Percentiles rank a stretch among this genome's conserved stretches.
Evolutionary conservation across 164 flowering plant species (phyloP).

Genomic region (Umbellularia californica): DNA sequence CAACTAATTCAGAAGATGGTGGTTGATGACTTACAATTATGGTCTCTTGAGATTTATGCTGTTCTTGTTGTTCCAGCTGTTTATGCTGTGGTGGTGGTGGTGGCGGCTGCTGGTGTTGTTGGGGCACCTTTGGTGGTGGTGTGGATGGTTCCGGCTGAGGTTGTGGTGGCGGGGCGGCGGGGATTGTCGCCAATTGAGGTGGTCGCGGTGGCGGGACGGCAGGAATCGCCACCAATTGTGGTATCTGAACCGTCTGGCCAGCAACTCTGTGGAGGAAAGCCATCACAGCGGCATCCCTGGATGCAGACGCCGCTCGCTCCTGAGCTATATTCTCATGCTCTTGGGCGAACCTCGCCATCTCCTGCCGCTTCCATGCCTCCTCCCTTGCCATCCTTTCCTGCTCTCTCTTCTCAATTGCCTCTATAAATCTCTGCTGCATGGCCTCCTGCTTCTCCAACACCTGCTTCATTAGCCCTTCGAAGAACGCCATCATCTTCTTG

Average conservation of each 20-base stretch:
- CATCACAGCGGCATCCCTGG: slow-evolving; percentile 64
- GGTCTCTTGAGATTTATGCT: slow-evolving; percentile 10
- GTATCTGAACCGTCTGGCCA: slow-evolving; percentile 42
- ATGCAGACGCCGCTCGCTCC: slow-evolving; percentile 57
- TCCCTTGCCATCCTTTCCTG: slow-evolving; percentile 63
- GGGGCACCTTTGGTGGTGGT: slow-evolving; percentile 3
- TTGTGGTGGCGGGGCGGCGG: slow-evolving; percentile 15
- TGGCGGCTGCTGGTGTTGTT: slow-evolving; percentile 16
- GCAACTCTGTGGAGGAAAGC: slow-evolving; percentile 59
- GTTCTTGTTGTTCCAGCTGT: slow-evolving; percentile 14
- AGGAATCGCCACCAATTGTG: background rate
- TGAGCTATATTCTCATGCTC: slow-evolving; percentile 65
- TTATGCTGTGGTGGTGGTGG: slow-evolving; percentile 15
- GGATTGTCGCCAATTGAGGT: slow-evolving; percentile 4
- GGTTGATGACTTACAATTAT: slow-evolving; percentile 21
- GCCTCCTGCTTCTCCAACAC: slow-evolving; percentile 72
- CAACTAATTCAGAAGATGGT: slow-evolving; percentile 22
- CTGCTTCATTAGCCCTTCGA: slow-evolving; percentile 58
- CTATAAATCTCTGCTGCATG: slow-evolving; percentile 60
- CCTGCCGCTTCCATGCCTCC: slow-evolving; percentile 80
- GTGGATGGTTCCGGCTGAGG: background rate
- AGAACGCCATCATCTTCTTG: slow-evolving; percentile 49
- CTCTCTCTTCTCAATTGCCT: slow-evolving; percentile 69
- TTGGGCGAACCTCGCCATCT: slow-evolving; percentile 44
- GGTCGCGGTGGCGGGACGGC: slow-evolving; percentile 13